These are phyloP conservation scores for Arthrobotrys megalospora DNA, from an alignment of 2,329 filamentous ascomycete species.

Conservation along the genomic window DNA sequence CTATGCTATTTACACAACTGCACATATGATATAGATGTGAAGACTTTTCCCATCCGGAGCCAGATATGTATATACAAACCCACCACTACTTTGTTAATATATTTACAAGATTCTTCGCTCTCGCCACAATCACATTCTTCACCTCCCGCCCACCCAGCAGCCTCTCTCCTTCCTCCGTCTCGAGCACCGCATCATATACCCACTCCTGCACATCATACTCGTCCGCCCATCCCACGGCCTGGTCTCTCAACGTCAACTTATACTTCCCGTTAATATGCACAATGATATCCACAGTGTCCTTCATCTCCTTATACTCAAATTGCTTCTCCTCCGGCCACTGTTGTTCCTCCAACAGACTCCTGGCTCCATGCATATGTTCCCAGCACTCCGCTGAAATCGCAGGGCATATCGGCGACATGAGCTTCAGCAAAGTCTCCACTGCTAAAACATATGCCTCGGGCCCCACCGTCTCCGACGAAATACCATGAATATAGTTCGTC, in stretches of 20 bases:
- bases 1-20: neutral
- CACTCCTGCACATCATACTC: slow-evolving; percentile 72
- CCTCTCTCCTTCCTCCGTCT: slow-evolving; percentile 74
- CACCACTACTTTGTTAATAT: slow-evolving; percentile 73
- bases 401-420: slow-evolving; percentile 85
- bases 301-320: slow-evolving; percentile 70
- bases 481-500: slow-evolving; percentile 77
- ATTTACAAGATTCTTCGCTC: slow-evolving; percentile 79
- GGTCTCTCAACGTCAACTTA: slow-evolving; percentile 76
- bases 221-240: slow-evolving; percentile 68
- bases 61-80: slow-evolving; percentile 40
- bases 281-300: slow-evolving; percentile 71
- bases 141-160: slow-evolving; percentile 72
- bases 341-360: slow-evolving; percentile 70
- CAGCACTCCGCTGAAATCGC: slow-evolving; percentile 87
- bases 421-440: slow-evolving; percentile 74
- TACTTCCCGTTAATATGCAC: slow-evolving; percentile 87
- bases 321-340: slow-evolving; percentile 71
- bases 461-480: slow-evolving; percentile 64
- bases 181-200: slow-evolving; percentile 75
- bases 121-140: slow-evolving; percentile 78
- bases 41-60: slow-evolving; percentile 4
- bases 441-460: slow-evolving; percentile 70
- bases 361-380: slow-evolving; percentile 73
- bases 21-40: slow-evolving; percentile 6